These are phyloP conservation scores for Plectranthus barbatus DNA, from an alignment of 257 asterid genomes.

Conservation along the genomic window DNA sequence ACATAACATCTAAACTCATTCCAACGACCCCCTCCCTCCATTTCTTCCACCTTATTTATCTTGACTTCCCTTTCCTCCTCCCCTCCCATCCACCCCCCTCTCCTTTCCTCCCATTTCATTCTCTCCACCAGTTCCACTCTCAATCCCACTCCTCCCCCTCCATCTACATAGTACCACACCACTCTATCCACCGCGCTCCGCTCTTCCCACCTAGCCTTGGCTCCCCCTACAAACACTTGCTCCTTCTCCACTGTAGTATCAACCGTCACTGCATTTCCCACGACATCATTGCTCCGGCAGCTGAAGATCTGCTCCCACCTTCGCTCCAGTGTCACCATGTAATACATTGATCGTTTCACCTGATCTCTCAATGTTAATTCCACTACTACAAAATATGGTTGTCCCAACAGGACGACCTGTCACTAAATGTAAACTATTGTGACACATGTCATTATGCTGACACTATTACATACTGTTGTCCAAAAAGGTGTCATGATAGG, in stretches of 20 bases:
- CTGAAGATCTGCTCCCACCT: slow-evolving; percentile 46
- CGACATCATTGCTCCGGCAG: slow-evolving; percentile 5
- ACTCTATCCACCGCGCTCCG: slow-evolving; percentile 19
- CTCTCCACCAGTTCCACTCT: slow-evolving; percentile 31
- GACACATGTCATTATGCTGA: too few species aligned
- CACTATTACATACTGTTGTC: too few species aligned
- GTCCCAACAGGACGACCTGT: too few species aligned
- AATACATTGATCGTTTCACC: slow-evolving; percentile 31
- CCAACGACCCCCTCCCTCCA: slow-evolving; percentile 19
- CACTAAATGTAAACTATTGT: too few species aligned
- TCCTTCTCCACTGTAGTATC: slow-evolving; percentile 31
- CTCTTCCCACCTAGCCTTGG: slow-evolving; percentile 31
- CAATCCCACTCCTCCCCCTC: slow-evolving; percentile 28
- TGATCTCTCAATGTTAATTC: slow-evolving; percentile 30
- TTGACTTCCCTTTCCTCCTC: slow-evolving; percentile 14
- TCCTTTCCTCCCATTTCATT: slow-evolving; percentile 56
- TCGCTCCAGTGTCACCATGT: slow-evolving; percentile 43
- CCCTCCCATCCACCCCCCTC: slow-evolving; percentile 32
- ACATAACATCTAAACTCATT: slow-evolving; percentile 39
- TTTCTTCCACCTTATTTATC: slow-evolving; percentile 25
- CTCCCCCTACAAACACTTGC: slow-evolving; percentile 19
- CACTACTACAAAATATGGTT: slow-evolving; percentile 26
- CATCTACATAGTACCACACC: slow-evolving; percentile 31
- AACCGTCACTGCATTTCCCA: slow-evolving; percentile 9
- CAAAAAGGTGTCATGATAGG: too few species aligned